phyloP scores from a whole-genome alignment of 441 rosid species.

The Breynia disticha region DNA sequence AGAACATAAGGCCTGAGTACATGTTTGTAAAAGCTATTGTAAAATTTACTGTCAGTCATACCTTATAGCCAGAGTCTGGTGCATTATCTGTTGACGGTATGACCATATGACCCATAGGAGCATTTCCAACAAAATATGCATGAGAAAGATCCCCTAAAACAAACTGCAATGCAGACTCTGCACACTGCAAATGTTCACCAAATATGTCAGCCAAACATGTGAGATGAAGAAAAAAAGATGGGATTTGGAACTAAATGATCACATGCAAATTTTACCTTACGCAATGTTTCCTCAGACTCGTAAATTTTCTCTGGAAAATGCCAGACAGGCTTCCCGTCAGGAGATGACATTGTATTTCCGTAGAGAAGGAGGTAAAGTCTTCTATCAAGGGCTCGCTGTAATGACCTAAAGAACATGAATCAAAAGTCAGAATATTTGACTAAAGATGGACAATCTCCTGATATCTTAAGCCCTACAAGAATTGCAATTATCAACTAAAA shows the following conservation, averaged over 20 bases:
- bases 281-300: conserved; percentile 80
- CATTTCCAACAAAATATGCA: conserved; percentile 87
- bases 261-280: conserved; percentile 40
- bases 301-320: conserved; percentile 89
- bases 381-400: conserved; percentile 55
- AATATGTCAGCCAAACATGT: conserved; percentile 8
- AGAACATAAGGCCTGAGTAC: background rate
- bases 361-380: conserved; percentile 74
- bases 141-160: conserved; percentile 70
- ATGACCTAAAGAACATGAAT: conserved; percentile 30
- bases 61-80: conserved; percentile 48
- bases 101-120: conserved; percentile 89
- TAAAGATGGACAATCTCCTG: background rate
- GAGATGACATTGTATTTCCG: conserved; percentile 49
- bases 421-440: conserved; percentile 2
- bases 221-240: conserved; percentile 7
- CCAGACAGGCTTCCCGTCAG: conserved; percentile 59
- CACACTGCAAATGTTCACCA: conserved; percentile 44
- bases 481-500: background rate
- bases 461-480: background rate
- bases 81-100: conserved; percentile 32
- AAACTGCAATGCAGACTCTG: conserved; percentile 74
- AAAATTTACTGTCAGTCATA: conserved; percentile 14
- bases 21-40: too few relatives aligned
- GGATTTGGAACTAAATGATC: background rate